Evolutionary conservation across 2,329 filamentous ascomycete species (phyloP).

Genomic region (Cladobotryum mycophilum): DNA sequence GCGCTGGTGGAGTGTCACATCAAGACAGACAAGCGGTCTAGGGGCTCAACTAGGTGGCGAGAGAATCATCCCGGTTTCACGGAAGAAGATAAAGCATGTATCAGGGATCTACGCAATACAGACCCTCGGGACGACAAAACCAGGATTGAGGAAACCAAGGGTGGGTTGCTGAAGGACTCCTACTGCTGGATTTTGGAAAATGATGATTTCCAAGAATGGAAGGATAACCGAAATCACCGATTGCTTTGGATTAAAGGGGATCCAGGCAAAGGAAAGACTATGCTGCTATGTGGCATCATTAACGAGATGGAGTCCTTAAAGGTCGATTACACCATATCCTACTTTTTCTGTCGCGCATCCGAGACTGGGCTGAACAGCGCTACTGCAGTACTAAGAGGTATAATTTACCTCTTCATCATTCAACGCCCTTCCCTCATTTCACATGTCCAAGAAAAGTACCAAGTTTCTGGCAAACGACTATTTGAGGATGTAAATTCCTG

Average conservation of each 20-base stretch:
- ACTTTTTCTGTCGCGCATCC: too few species aligned
- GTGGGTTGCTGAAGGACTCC: conserved; percentile 24
- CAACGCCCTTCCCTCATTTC: too few species aligned
- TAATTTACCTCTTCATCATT: too few species aligned
- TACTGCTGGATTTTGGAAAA: conserved; percentile 30
- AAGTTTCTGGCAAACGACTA: too few species aligned
- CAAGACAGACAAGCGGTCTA: too few species aligned
- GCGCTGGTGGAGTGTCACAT: conserved; percentile 16
- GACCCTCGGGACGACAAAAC: conserved; percentile 25
- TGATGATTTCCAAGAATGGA: conserved; percentile 16
- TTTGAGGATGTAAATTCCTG: conserved; percentile 25
- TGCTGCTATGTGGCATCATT: conserved; percentile 34
- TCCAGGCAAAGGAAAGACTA: conserved; percentile 34
- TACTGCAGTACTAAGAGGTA: too few species aligned
- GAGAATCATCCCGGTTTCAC: neutral
- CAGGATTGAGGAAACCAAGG: conserved; percentile 29
- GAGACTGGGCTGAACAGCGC: too few species aligned
- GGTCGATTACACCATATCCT: too few species aligned
- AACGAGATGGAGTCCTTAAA: neutral
- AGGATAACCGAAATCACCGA: conserved; percentile 5
- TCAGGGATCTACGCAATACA: conserved; percentile 16
- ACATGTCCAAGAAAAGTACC: too few species aligned
- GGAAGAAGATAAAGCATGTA: conserved; percentile 14
- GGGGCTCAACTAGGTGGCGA: too few species aligned
- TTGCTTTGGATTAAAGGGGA: conserved; percentile 28